phyloP scores from a whole-genome alignment of 805 yeast genomes.

The Clavispora santaluciae region DNA sequence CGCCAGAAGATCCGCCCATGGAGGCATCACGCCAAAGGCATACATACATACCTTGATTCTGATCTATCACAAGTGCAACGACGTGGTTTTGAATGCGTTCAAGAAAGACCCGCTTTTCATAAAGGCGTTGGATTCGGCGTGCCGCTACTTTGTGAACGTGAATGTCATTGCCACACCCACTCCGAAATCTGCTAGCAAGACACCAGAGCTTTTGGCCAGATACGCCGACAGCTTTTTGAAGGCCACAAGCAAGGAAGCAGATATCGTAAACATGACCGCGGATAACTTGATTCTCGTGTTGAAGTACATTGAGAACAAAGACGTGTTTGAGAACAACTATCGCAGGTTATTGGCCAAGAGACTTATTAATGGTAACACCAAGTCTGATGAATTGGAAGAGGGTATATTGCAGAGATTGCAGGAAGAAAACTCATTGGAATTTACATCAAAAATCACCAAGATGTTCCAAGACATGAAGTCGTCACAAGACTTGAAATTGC shows the following conservation, averaged over 20 bases:
- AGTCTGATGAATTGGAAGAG: constrained; percentile 82
- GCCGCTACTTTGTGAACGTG: constrained; percentile 74
- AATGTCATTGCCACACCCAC: constrained; percentile 75
- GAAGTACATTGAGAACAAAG: constrained; percentile 87
- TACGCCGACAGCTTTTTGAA: constrained; percentile 82
- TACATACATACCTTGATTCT: constrained; percentile 74
- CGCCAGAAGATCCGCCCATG: constrained; percentile 16
- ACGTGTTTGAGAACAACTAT: constrained; percentile 90
- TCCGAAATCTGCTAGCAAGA: constrained; percentile 58
- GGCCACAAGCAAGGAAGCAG: constrained; percentile 65
- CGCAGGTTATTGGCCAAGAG: constrained; percentile 86
- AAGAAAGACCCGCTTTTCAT: constrained; percentile 72
- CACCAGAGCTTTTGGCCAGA: constrained; percentile 88
- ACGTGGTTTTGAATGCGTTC: constrained; percentile 63
- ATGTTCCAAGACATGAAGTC: constrained; percentile 94
- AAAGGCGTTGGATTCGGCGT: constrained; percentile 85
- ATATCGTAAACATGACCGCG: constrained; percentile 68
- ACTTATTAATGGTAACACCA: constrained; percentile 79
- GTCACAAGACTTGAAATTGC: constrained; percentile 66
- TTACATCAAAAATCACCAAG: constrained; percentile 87
- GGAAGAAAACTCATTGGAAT: constrained; percentile 85
- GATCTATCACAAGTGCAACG: constrained; percentile 63
- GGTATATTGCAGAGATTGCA: constrained; percentile 79
- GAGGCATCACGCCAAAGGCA: constrained; percentile 61
- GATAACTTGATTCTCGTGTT: constrained; percentile 85